These are phyloP conservation scores for Candida hungchunana DNA, from an alignment of 805 yeast species.

Conservation along the genomic window DNA sequence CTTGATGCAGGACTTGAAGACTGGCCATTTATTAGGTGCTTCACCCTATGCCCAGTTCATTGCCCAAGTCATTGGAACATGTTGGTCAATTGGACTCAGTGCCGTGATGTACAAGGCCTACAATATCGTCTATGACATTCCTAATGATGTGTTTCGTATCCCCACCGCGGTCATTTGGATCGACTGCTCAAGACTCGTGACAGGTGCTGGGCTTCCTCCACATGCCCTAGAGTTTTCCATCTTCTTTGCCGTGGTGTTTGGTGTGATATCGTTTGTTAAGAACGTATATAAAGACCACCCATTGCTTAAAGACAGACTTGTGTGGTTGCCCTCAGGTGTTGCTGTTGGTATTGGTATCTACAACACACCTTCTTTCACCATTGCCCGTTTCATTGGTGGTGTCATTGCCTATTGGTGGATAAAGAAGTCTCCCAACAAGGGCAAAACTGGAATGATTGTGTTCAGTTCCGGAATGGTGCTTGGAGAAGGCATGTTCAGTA, in stretches of 20 bases:
- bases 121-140: constrained; percentile 78
- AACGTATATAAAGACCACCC: constrained; percentile 44
- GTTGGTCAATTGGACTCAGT: constrained; percentile 77
- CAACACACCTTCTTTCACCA: constrained; percentile 87
- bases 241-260: constrained; percentile 64
- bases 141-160: constrained; percentile 73
- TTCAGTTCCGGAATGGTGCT: constrained; percentile 87
- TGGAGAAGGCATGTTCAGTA: constrained; percentile 91
- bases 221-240: constrained; percentile 59
- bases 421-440: constrained; percentile 36
- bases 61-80: constrained; percentile 86
- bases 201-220: constrained; percentile 88
- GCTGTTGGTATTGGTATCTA: constrained; percentile 97
- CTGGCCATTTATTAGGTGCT: constrained; percentile 89
- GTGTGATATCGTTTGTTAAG: constrained; percentile 58
- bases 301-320: constrained; percentile 36
- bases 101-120: constrained; percentile 80
- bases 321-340: constrained; percentile 85
- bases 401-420: constrained; percentile 58
- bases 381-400: constrained; percentile 93
- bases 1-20: constrained; percentile 93
- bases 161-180: constrained; percentile 98
- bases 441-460: constrained; percentile 73
- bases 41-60: constrained; percentile 87
- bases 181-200: constrained; percentile 89